A percentile compares a stretch with the other conserved stretches of the same genome.
phyloP scores from a whole-genome alignment of 768 basidiomycete genomes.

The Leccinum imitatum region DNA sequence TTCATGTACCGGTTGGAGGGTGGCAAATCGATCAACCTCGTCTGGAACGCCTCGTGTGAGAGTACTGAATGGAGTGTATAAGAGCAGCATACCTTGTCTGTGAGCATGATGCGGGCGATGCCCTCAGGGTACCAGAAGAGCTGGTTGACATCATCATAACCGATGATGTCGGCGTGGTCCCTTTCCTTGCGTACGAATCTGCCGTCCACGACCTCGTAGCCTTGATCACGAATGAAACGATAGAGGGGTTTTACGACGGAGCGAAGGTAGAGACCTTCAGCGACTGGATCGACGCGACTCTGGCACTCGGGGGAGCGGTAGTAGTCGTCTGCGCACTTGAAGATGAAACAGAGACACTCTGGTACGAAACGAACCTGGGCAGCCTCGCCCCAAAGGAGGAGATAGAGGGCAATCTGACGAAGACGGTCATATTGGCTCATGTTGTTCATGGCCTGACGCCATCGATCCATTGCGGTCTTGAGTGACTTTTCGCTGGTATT shows the following conservation, averaged over 20 bases:
- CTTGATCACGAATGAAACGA: slow-evolving; percentile 95
- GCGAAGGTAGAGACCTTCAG: slow-evolving; percentile 92
- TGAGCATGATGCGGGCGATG: slow-evolving; percentile 85
- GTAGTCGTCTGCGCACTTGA: slow-evolving; percentile 99
- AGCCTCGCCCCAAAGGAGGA: slow-evolving; percentile 97
- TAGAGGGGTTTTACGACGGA: slow-evolving; percentile 92
- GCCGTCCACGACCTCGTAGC: slow-evolving; percentile 94
- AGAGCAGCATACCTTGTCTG: slow-evolving; percentile 69
- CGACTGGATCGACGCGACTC: slow-evolving; percentile 84
- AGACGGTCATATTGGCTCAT: slow-evolving; percentile 99
- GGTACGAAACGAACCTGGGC: slow-evolving; percentile 97
- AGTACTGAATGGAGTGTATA: neutral
- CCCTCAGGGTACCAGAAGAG: slow-evolving; percentile 99
- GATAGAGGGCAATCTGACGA: slow-evolving; percentile 91
- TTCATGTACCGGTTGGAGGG: slow-evolving; percentile 94
- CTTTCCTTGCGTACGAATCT: slow-evolving; percentile 91
- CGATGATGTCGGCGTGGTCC: slow-evolving; percentile 94
- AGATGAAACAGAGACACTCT: slow-evolving; percentile 98
- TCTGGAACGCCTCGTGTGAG: slow-evolving; percentile 43
- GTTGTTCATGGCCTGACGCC: slow-evolving; percentile 97
- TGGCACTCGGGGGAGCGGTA: slow-evolving; percentile 99
- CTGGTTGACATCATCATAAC: slow-evolving; percentile 99
- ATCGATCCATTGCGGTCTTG: slow-evolving; percentile 82
- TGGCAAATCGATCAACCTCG: slow-evolving; percentile 86
- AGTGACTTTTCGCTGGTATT: slow-evolving; percentile 62